These are phyloP conservation scores for Verticillium nubilum DNA, from an alignment of 2,329 filamentous ascomycete species.

Conservation along the genomic window DNA sequence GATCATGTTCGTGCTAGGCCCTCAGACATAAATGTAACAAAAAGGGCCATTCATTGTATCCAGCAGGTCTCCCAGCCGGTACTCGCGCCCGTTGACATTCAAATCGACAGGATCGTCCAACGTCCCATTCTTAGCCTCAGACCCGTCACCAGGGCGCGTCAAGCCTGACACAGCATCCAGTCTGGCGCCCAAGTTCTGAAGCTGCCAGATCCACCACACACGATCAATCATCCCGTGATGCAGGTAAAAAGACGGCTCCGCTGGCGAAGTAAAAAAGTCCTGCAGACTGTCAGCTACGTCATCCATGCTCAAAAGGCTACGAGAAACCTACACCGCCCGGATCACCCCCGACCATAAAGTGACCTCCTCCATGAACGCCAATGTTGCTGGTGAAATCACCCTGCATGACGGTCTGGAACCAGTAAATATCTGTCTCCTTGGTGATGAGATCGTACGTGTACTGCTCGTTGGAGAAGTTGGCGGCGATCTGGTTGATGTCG, in stretches of 20 bases:
- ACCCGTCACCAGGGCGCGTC: not conserved
- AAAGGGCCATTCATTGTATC: not conserved
- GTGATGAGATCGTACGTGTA: conserved; percentile 21
- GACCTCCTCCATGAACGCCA: conserved; percentile 31
- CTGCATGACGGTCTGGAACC: conserved; percentile 30
- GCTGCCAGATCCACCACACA: conserved; percentile 21
- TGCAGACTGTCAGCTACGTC: not conserved
- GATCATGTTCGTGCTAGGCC: not conserved
- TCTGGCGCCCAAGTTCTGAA: conserved; percentile 10
- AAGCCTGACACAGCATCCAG: not conserved
- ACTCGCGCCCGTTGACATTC: not conserved
- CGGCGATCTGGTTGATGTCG: conserved; percentile 29
- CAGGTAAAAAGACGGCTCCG: conserved; percentile 21
- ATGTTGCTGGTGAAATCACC: conserved; percentile 14
- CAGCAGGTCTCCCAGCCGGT: not conserved
- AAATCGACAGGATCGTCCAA: not conserved
- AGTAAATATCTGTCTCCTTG: conserved; percentile 19
- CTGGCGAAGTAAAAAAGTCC: conserved; percentile 23
- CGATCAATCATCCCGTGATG: conserved; percentile 23
- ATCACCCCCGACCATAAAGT: conserved; percentile 31
- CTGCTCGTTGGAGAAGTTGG: conserved; percentile 9
- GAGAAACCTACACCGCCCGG: conserved; percentile 16
- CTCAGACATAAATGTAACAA: not conserved
- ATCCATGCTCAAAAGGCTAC: not conserved
- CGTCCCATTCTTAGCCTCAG: not conserved